phyloP scores from a whole-genome alignment of 2,329 filamentous ascomycete species.

The Botrytis squamosa region DNA sequence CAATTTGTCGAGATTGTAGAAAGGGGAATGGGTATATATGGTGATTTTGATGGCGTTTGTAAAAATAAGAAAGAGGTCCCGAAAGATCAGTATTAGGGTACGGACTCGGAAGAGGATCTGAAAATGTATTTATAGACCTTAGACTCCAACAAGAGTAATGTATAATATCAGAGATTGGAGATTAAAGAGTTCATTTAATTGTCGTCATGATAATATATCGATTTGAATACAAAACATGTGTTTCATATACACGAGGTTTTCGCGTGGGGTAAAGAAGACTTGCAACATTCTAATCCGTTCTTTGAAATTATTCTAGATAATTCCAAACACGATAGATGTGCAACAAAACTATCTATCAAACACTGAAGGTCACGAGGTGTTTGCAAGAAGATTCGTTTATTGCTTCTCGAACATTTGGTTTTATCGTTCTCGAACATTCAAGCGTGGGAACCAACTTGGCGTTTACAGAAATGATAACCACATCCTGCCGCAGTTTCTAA shows the following conservation, averaged over 20 bases:
- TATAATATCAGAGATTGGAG: background rate
- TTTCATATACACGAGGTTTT: background rate
- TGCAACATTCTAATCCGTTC: background rate
- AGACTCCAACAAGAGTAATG: background rate
- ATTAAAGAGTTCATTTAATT: background rate
- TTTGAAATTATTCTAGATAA: conserved; percentile 4
- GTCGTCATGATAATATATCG: background rate
- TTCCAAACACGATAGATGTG: background rate
- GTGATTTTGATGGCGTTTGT: conserved; percentile 38
- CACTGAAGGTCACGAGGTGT: background rate
- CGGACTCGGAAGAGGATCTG: background rate
- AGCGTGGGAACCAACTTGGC: background rate
- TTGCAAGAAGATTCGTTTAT: background rate
- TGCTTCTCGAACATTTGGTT: background rate
- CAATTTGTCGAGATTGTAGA: conserved; percentile 46
- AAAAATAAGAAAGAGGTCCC: conserved; percentile 28
- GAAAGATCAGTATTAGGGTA: conserved; percentile 2
- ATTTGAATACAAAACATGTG: background rate
- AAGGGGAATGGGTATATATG: conserved; percentile 41
- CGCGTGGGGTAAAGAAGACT: background rate
- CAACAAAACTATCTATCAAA: conserved; percentile 2
- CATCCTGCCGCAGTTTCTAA: background rate
- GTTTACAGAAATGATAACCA: background rate
- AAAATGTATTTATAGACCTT: background rate
- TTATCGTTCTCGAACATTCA: background rate